Base-by-base conservation (phyloP, 192 early-diverging fungal genomes). In the Glomus cerebriforme region DNA sequence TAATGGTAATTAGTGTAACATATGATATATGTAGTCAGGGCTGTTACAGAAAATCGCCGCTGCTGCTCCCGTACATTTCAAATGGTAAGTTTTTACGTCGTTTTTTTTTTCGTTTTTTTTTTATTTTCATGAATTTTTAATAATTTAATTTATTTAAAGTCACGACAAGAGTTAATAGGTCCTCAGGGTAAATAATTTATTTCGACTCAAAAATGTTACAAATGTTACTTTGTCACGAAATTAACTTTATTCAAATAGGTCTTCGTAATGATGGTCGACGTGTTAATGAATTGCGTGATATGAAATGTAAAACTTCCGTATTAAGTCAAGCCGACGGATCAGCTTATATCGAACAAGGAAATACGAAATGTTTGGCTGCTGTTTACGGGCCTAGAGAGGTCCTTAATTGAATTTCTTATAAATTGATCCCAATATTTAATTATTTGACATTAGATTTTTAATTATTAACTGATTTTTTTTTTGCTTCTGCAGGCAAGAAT, bases 341-440 rank as follows among this genome's bases (percentile, higher is more conserved):
- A 0, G 92, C 97, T 2, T 99, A 96, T 82, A 88, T 96, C 68
- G 95, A 97, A 85, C 94, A 95, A 78, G 98, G 98, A 74, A 97
- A 99, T 85, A 98, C 98, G 59, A 96, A 97, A 81, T 91, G 92
- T 65, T 86, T 99, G 22, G 93, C 90, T 0, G 92, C 93, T 19
- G 96, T 99, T 9, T 97, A 96, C 83, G 98, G 98, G 8, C 98
- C 98, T 2, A 85, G 93, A 49, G 96, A 98, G 85, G 92, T 91
- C 70, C 19, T 60, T 60, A 24, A 60, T 60, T 26, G 59, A 59
- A n/a, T 24, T 59, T 19, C 19, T 59, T 3, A 60, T 60, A 60
- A 60, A 43, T 43, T n/a, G n/a, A n/a, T n/a, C n/a, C n/a, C 39
- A 43, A 54, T 6, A 6, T 54, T 7, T 22, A 54, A 22, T 54